These are phyloP conservation scores for Oxyria digyna DNA, from an alignment of 148 eudicot genomes.

Conservation along the genomic window DNA sequence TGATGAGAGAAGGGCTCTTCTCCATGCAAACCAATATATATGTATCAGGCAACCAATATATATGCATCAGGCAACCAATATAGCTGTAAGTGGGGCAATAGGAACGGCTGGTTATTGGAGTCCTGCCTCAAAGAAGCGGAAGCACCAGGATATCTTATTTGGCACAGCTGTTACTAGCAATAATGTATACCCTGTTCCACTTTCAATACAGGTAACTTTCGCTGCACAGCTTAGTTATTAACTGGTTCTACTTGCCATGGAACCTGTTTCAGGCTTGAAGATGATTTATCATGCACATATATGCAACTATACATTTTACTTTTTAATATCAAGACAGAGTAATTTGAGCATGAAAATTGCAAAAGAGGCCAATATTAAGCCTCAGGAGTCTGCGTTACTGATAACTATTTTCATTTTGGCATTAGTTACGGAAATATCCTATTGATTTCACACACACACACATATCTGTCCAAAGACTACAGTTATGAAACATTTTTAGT, in stretches of 20 bases:
- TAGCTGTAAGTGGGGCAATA: conserved; percentile 38
- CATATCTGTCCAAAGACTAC: too few species aligned
- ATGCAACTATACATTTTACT: neutral
- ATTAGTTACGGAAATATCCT: neutral
- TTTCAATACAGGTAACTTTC: conserved; percentile 7
- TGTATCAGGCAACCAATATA: conserved; percentile 22
- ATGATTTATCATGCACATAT: neutral
- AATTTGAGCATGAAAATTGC: neutral
- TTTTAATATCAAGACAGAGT: neutral
- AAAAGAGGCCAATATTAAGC: too few species aligned
- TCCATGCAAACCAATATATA: conserved; percentile 21
- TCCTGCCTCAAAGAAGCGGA: conserved; percentile 35
- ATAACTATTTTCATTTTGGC: neutral
- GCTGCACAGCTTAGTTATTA: neutral
- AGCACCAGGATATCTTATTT: conserved; percentile 16
- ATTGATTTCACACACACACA: neutral
- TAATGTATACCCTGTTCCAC: conserved; percentile 13
- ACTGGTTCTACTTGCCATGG: neutral
- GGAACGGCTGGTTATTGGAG: conserved; percentile 28
- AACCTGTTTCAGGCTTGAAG: neutral
- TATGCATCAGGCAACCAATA: conserved; percentile 35
- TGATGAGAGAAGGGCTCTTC: conserved; percentile 47
- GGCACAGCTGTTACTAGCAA: conserved; percentile 20
- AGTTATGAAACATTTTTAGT: too few species aligned
- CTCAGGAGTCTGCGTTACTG: neutral